Evolutionary conservation across 345 rosid species (phyloP).

Genomic region (Microthlaspi erraticum): DNA sequence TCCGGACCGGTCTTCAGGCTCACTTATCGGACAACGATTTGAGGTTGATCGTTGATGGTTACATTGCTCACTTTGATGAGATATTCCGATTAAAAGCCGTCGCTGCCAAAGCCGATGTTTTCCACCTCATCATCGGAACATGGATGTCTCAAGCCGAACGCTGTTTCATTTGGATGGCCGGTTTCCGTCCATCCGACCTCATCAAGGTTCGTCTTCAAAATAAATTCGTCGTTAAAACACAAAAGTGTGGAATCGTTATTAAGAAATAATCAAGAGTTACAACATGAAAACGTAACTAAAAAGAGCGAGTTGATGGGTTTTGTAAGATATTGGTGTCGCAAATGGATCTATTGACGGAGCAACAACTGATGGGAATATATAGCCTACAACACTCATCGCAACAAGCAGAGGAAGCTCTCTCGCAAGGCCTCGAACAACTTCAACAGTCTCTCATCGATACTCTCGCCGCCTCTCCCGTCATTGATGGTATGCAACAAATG

Average conservation of each 20-base stretch:
- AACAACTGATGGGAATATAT: slow-evolving; percentile 89
- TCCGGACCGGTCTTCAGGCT: slow-evolving; percentile 73
- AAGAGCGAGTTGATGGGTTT: background rate
- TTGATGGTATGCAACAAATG: slow-evolving; percentile 96
- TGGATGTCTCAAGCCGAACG: slow-evolving; percentile 95
- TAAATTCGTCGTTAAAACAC: no score
- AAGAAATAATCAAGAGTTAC: no score
- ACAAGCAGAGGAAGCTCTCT: slow-evolving; percentile 95
- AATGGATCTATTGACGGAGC: slow-evolving; percentile 87
- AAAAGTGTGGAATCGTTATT: no score
- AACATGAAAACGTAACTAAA: no score
- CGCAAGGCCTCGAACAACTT: slow-evolving; percentile 89
- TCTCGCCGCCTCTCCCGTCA: slow-evolving; percentile 55
- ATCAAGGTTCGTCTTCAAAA: slow-evolving; percentile 88
- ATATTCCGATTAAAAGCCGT: slow-evolving; percentile 69
- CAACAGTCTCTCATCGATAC: slow-evolving; percentile 92
- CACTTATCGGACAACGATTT: slow-evolving; percentile 79
- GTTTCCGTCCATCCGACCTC: slow-evolving; percentile 91
- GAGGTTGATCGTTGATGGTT: slow-evolving; percentile 71
- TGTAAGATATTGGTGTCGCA: slow-evolving; percentile 75
- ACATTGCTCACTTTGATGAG: slow-evolving; percentile 84
- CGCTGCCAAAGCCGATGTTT: slow-evolving; percentile 83
- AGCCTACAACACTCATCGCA: slow-evolving; percentile 92
- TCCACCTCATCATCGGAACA: slow-evolving; percentile 85
- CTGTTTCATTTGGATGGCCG: slow-evolving; percentile 99